Evolutionary conservation across 2,329 filamentous ascomycete species (phyloP).

Genomic region (Cladophialophora immunda): DNA sequence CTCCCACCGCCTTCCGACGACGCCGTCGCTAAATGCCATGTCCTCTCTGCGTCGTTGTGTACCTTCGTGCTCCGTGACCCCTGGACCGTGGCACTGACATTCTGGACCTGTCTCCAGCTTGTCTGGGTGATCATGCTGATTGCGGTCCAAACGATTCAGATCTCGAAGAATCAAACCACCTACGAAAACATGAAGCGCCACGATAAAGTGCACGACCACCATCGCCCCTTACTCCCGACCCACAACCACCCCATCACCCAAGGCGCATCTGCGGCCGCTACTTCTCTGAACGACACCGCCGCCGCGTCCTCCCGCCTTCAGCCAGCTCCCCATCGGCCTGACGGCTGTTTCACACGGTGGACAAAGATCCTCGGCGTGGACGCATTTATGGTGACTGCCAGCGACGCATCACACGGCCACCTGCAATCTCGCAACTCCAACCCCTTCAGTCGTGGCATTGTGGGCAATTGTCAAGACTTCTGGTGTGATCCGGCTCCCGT

Average conservation of each 20-base stretch:
- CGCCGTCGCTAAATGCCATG: slow-evolving; percentile 66
- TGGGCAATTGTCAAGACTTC: slow-evolving; percentile 95
- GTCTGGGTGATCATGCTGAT: slow-evolving; percentile 98
- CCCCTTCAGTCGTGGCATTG: slow-evolving; percentile 81
- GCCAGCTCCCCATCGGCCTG: slow-evolving; percentile 67
- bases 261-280: slow-evolving; percentile 33
- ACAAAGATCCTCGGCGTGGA: slow-evolving; percentile 87
- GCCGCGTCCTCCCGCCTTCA: slow-evolving; percentile 37
- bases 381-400: slow-evolving; percentile 89
- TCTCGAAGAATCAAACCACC: slow-evolving; percentile 91
- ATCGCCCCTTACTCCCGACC: slow-evolving; percentile 55
- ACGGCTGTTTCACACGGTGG: slow-evolving; percentile 79
- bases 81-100: slow-evolving; percentile 79
- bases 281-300: slow-evolving; percentile 47
- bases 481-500: slow-evolving; percentile 90
- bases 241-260: slow-evolving; percentile 53
- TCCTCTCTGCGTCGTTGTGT: slow-evolving; percentile 80
- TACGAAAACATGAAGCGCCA: slow-evolving; percentile 91
- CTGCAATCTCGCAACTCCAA: slow-evolving; percentile 66
- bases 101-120: slow-evolving; percentile 85
- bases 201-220: slow-evolving; percentile 45
- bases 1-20: slow-evolving; percentile 21
- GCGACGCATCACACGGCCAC: slow-evolving; percentile 67
- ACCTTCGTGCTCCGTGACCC: slow-evolving; percentile 79
- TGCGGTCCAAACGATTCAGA: slow-evolving; percentile 90